Percentiles rank a stretch among this genome's conserved stretches.
Evolutionary conservation across 2,329 filamentous ascomycete genomes (phyloP).

Genomic region (Colletotrichum scovillei): DNA sequence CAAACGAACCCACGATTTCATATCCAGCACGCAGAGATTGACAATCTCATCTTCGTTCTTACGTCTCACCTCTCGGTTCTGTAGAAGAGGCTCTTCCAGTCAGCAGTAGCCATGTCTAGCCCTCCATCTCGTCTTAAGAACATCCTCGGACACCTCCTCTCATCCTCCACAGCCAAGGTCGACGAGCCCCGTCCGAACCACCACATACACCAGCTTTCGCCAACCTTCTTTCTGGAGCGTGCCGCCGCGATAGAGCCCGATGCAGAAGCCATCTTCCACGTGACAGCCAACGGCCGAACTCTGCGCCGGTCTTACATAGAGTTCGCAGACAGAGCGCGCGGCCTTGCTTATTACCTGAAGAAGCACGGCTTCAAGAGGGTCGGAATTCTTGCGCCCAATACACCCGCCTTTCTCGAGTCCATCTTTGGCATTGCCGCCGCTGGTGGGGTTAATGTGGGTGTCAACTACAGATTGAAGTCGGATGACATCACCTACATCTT

Average conservation of each 20-base stretch:
- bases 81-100: background rate
- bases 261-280: constrained; percentile 85
- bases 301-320: constrained; percentile 83
- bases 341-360: constrained; percentile 87
- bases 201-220: constrained; percentile 83
- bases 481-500: constrained; percentile 95
- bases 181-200: constrained; percentile 55
- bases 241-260: constrained; percentile 90
- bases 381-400: constrained; percentile 91
- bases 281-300: constrained; percentile 80
- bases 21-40: background rate
- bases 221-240: constrained; percentile 87
- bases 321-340: constrained; percentile 86
- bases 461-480: constrained; percentile 74
- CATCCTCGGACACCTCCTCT: constrained; percentile 63
- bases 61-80: background rate
- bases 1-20: background rate
- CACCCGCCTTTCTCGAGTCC: constrained; percentile 90
- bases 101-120: constrained; percentile 65
- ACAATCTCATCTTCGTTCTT: background rate
- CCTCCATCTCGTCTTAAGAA: constrained; percentile 70
- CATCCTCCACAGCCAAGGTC: constrained; percentile 40
- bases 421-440: constrained; percentile 90
- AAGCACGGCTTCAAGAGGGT: constrained; percentile 81
- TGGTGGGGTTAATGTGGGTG: constrained; percentile 79